These are phyloP conservation scores for Russula abietina DNA, from an alignment of 768 basidiomycete genomes.

Conservation along the genomic window DNA sequence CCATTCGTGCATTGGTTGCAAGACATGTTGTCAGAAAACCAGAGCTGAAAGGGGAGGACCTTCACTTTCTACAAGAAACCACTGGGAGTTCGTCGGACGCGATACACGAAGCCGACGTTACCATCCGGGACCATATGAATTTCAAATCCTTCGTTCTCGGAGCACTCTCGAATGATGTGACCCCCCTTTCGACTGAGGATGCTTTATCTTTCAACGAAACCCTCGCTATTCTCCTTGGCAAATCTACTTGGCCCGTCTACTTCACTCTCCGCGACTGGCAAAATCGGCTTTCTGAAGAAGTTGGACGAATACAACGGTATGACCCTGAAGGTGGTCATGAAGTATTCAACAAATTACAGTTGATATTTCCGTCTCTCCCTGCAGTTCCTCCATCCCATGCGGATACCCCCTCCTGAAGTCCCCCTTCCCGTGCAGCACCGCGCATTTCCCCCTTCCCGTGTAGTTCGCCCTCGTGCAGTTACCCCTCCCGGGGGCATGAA, in stretches of 20 bases:
- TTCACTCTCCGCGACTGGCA: too few relatives aligned
- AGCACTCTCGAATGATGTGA: not conserved
- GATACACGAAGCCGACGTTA: not conserved
- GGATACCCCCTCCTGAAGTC: too few relatives aligned
- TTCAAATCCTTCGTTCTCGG: not conserved
- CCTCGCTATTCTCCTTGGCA: not conserved
- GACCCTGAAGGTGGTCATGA: not conserved
- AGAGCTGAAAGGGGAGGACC: not conserved
- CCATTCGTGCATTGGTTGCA: not conserved
- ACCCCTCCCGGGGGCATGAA: too few relatives aligned
- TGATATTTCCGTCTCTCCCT: not conserved
- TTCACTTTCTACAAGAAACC: not conserved
- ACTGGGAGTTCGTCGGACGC: not conserved
- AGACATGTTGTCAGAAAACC: not conserved
- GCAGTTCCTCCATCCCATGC: too few relatives aligned
- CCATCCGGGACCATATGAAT: not conserved
- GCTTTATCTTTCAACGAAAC: not conserved
- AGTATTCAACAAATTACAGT: not conserved
- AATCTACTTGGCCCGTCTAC: not conserved
- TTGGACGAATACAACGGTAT: not conserved
- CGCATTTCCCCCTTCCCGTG: too few relatives aligned
- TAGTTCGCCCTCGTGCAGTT: too few relatives aligned
- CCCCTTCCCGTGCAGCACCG: too few relatives aligned
- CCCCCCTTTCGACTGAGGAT: not conserved
- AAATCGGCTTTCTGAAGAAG: not conserved